phyloP scores from a whole-genome alignment of 83 land plant species.

The Picea engelmannii region DNA sequence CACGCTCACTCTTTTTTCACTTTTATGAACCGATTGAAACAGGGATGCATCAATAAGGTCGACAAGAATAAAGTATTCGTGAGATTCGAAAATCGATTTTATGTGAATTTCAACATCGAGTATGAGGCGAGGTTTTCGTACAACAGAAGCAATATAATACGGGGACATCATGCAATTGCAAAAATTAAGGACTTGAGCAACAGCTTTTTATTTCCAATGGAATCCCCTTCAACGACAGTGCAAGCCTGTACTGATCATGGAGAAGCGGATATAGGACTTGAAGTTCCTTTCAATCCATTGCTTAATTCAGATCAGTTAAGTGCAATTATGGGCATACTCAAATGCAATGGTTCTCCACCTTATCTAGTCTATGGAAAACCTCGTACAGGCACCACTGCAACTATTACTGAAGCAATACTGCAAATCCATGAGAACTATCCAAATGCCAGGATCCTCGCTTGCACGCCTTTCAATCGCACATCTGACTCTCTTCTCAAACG shows the following conservation, averaged over 20 bases:
- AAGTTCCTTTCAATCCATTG: slow-evolving; percentile 42
- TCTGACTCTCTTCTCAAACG: slow-evolving; percentile 72
- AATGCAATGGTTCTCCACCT: slow-evolving; percentile 81
- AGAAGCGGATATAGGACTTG: background rate
- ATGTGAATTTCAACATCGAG: slow-evolving; percentile 20
- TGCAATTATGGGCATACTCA: slow-evolving; percentile 68
- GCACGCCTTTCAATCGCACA: slow-evolving; percentile 90
- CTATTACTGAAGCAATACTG: slow-evolving; percentile 85
- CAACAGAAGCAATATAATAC: slow-evolving; percentile 56
- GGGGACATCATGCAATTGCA: slow-evolving; percentile 72
- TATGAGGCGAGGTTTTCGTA: slow-evolving; percentile 73
- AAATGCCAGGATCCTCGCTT: slow-evolving; percentile 61
- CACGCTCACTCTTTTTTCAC: too few species aligned
- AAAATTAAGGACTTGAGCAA: slow-evolving; percentile 34
- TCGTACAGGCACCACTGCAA: slow-evolving; percentile 92
- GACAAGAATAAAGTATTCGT: slow-evolving; percentile 71
- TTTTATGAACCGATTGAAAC: background rate
- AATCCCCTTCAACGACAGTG: slow-evolving; percentile 20
- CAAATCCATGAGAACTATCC: slow-evolving; percentile 50
- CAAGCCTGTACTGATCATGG: background rate
- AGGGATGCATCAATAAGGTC: slow-evolving; percentile 80
- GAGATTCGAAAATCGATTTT: slow-evolving; percentile 47
- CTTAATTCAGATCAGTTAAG: slow-evolving; percentile 72
- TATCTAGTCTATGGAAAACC: slow-evolving; percentile 91
- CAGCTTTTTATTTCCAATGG: slow-evolving; percentile 61